Percentiles rank a stretch among this genome's conserved stretches.
These are phyloP conservation scores for Globisporangium alternatum DNA, from an alignment of 352 stramenopile genomes.

Conservation along the genomic window DNA sequence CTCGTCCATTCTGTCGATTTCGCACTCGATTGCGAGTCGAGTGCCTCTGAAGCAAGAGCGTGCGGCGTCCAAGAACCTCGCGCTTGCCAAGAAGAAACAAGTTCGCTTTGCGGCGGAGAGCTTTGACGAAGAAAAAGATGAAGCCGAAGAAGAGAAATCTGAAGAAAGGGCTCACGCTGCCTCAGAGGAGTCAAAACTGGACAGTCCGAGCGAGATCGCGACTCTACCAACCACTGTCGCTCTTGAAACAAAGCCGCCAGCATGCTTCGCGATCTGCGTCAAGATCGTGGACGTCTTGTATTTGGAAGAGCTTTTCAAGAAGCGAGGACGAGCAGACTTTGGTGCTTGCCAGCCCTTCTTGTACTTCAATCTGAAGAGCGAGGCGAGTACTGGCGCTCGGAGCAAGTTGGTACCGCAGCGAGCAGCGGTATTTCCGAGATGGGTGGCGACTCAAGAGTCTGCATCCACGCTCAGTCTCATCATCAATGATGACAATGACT, in stretches of 20 bases:
- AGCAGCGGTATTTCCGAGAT: constrained; percentile 57
- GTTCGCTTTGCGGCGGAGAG: constrained; percentile 47
- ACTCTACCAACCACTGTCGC: background rate
- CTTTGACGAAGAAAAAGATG: constrained; percentile 19
- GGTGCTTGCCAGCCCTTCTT: constrained; percentile 47
- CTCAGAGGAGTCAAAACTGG: background rate
- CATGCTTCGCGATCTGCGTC: constrained; percentile 30
- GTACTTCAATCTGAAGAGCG: constrained; percentile 36
- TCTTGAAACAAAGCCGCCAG: background rate
- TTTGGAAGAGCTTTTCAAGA: constrained; percentile 51
- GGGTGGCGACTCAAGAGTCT: constrained; percentile 39
- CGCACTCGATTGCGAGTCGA: constrained; percentile 33
- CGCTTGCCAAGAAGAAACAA: constrained; percentile 45
- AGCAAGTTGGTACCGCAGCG: constrained; percentile 44
- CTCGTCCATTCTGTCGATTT: constrained; percentile 63
- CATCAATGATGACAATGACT: constrained; percentile 19
- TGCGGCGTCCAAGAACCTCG: background rate
- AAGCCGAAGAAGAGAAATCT: constrained; percentile 19
- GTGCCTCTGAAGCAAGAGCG: constrained; percentile 1
- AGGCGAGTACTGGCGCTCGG: constrained; percentile 22
- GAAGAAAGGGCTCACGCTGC: constrained; percentile 5
- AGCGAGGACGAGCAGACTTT: constrained; percentile 43
- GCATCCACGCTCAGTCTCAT: constrained; percentile 38
- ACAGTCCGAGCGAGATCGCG: background rate
- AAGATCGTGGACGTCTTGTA: constrained; percentile 48